phyloP scores from a whole-genome alignment of 371 early-diverging fungal genomes.

The Zancudomyces culisetae region DNA sequence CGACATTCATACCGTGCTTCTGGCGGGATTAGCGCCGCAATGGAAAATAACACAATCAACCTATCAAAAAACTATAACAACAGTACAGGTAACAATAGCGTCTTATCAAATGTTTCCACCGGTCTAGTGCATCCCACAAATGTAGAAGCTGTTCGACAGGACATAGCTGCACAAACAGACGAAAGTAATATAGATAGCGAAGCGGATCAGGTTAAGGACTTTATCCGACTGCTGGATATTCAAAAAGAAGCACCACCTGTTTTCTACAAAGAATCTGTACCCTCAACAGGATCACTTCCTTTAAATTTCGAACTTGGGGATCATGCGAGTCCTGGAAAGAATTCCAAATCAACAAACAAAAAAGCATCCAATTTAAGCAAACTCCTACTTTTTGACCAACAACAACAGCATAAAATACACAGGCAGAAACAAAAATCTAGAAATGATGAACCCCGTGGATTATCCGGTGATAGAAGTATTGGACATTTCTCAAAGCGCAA shows the following conservation, averaged over 20 bases:
- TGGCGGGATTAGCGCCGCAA: neutral
- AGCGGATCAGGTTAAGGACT: constrained; percentile 7
- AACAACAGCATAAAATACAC: no score
- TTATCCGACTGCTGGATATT: neutral
- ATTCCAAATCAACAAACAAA: neutral
- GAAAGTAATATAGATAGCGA: constrained; percentile 5
- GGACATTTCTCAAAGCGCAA: no score
- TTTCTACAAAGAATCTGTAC: neutral
- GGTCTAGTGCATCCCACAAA: neutral
- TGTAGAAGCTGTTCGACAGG: neutral
- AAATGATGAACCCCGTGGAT: no score
- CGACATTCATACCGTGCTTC: neutral
- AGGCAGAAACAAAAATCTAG: no score
- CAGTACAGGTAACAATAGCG: neutral
- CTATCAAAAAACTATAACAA: neutral
- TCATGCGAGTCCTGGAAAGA: no score
- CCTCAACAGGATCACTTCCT: neutral
- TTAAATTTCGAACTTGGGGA: neutral
- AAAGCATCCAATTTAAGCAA: neutral
- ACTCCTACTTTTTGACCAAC: no score
- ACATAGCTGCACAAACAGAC: neutral
- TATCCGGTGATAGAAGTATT: no score
- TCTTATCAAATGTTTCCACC: neutral
- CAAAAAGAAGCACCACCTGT: neutral
- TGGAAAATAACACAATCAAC: neutral